Evolutionary conservation across 73 alveolate species (phyloP), one percentile per base, ranked within the genome.

Genomic region (Paramecium tetraurelia): DNA sequence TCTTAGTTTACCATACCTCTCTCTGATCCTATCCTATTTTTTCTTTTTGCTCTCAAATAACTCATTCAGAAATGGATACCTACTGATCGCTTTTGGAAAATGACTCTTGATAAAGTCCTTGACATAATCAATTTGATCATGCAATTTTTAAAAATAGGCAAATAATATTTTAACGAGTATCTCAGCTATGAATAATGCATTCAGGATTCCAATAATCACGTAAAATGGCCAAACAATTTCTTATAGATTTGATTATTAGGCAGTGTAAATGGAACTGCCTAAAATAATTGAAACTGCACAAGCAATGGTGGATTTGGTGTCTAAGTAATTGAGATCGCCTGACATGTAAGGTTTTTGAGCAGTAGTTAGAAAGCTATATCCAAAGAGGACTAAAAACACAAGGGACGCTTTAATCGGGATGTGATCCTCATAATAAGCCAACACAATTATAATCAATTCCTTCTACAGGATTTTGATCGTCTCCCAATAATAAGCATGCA

Each of bases 171-270:
- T 24, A 29, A 21, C 9, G 2, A 69, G 20, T 1, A 69, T 18
- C 9, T 69, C 9, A 0, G 35, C 38, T 69, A 69, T 21, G 3
- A 69, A 69, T 21, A 21, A 69, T 4, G 85, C 85, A 69, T 69
- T 69, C 8, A 69, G 7, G 7, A 69, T 38, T 21, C 24, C 22
- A 22, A 69, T 24, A 21, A 69, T 16, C 4, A 69, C 22, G 22
- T 69, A 69, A 18, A 69, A 69, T 69, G 85, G 85, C 85, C 85
- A 69, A 7, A 69, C 85, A 0, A 69, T 69, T 69, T 69, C 85
- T 2, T 0, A 16, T 69, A 69, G 12, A 21, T 69, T 6, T 16
- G 38, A 18, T 27, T 69, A 21, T 69, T 69, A 69, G 35, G 85
- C 85, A 7, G 85, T 22, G 18, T 69, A 29, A 16, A 69, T 69